Conservation (phyloP, 2,329 filamentous ascomycete species). For the Sporothrix pallida region DNA sequence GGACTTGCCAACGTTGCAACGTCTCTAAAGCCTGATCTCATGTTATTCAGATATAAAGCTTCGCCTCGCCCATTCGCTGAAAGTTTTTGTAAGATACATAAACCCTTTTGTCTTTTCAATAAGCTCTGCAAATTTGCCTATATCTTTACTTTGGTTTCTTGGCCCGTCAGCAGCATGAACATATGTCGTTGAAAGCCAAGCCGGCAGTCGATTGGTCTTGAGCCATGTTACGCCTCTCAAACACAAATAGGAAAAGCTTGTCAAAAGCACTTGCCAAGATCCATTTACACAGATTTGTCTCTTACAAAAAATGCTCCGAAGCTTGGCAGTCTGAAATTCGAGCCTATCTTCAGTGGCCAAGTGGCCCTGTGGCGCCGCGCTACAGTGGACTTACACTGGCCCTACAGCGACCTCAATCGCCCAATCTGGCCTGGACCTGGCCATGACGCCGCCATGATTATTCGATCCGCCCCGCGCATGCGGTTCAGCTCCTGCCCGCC, state of each 20-base stretch:
- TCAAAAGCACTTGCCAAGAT: slow-evolving; percentile 4
- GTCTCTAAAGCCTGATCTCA: no score
- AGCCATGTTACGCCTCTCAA: neutral
- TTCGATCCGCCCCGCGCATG: neutral
- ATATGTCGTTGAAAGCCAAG: slow-evolving; percentile 8
- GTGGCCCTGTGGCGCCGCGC: no score
- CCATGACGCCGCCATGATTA: neutral
- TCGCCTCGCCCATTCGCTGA: no score
- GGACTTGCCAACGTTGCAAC: neutral
- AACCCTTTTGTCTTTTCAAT: no score
- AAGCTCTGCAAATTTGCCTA: neutral
- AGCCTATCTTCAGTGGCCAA: neutral
- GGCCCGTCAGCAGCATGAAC: neutral
- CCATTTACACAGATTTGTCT: neutral
- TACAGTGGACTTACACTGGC: slow-evolving; percentile 8
- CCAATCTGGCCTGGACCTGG: neutral
- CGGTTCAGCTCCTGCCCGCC: neutral
- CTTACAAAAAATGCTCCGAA: neutral
- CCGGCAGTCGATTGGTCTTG: neutral
- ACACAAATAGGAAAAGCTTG: slow-evolving; percentile 15
- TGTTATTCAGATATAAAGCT: no score
- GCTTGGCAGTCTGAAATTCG: slow-evolving; percentile 2
- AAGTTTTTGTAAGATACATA: no score
- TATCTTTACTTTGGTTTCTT: neutral
- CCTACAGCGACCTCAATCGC: neutral